Evolutionary conservation across 2,329 filamentous ascomycete genomes (phyloP).

Genomic region (Sporothrix sp.): DNA sequence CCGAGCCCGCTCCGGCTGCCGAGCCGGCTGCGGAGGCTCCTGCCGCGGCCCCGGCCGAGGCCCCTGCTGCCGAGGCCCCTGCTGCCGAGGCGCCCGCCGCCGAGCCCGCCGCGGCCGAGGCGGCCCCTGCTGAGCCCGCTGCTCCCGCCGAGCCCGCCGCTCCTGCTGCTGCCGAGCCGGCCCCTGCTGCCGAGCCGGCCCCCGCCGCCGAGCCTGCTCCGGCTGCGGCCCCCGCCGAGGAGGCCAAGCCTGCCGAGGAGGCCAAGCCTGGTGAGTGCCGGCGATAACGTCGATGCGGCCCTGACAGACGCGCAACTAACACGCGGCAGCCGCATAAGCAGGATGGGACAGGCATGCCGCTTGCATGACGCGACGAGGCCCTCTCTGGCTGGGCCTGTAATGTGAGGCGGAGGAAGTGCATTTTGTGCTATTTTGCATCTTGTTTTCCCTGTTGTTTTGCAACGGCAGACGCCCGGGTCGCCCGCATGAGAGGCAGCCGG

Average conservation of each 20-base stretch:
- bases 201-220: conserved; percentile 7
- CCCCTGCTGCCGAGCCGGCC: not conserved
- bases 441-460: not conserved
- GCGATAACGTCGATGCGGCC: no score
- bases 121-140: conserved; percentile 7
- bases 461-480: no score
- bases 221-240: conserved; percentile 16
- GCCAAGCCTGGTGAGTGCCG: conserved; percentile 3
- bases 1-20: conserved; percentile 18
- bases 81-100: conserved; percentile 20
- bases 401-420: no score
- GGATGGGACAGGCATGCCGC: no score
- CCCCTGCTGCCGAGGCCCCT: conserved; percentile 11
- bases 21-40: conserved; percentile 11
- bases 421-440: not conserved
- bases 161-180: conserved; percentile 13
- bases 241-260: conserved; percentile 23
- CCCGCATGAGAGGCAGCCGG: no score
- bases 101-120: conserved; percentile 15
- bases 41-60: conserved; percentile 11
- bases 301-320: no score
- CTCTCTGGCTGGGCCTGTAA: no score
- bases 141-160: conserved; percentile 20
- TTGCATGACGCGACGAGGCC: no score
- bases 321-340: no score